phyloP scores from a whole-genome alignment of 202 grass and related monocot species.

The Setaria viridis region DNA sequence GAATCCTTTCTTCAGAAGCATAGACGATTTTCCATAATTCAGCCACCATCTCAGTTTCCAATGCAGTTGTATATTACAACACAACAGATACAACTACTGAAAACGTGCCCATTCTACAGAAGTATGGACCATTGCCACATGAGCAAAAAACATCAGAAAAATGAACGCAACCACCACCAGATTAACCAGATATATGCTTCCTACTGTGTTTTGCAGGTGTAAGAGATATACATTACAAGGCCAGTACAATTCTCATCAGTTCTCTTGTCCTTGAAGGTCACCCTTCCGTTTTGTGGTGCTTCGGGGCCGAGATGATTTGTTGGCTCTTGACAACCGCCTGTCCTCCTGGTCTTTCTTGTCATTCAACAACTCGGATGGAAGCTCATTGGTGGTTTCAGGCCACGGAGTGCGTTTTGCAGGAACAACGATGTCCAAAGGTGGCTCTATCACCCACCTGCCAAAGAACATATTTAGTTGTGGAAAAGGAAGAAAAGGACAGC shows the following conservation, averaged over 20 bases:
- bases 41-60: conserved; percentile 15
- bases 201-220: conserved; percentile 43
- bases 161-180: conserved; percentile 41
- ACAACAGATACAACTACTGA: conserved; percentile 41
- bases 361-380: conserved; percentile 50
- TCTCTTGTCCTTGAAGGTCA: conserved; percentile 46
- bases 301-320: conserved; percentile 57
- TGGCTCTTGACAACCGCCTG: conserved; percentile 57
- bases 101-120: conserved; percentile 36
- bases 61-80: conserved; percentile 47
- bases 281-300: conserved; percentile 77
- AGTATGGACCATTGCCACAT: conserved; percentile 16
- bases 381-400: conserved; percentile 58
- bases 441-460: conserved; percentile 90
- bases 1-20: background rate
- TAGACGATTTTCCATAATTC: conserved; percentile 21
- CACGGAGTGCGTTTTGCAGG: conserved; percentile 83
- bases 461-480: background rate
- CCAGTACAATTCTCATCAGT: conserved; percentile 50
- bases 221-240: conserved; percentile 56
- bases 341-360: conserved; percentile 62
- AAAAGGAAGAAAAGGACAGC: background rate
- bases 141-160: conserved; percentile 46
- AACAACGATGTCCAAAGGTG: conserved; percentile 77
- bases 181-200: conserved; percentile 39